A percentile compares a stretch with the other conserved stretches of the same genome.
Evolutionary conservation across 140 eudicot species (phyloP).

Genomic region (Bidens hawaiensis): DNA sequence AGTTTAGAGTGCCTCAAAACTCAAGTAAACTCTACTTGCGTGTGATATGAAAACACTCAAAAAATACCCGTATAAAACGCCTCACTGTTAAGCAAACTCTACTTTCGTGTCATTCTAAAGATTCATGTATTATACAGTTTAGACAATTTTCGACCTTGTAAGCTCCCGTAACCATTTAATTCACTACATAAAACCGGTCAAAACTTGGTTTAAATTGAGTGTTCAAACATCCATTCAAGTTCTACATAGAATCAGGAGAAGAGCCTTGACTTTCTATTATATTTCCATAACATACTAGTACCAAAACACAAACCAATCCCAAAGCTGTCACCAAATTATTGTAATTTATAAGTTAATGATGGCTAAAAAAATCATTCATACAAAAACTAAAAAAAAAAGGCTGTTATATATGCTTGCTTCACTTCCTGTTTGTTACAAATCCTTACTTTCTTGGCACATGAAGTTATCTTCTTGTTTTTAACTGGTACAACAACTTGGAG

Average conservation of each 20-base stretch:
- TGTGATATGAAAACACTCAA: too few species aligned
- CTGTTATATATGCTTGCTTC: conserved; percentile 20
- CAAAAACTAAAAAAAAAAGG: conserved; percentile 1
- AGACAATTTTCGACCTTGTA: too few species aligned
- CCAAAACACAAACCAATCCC: conserved; percentile 24
- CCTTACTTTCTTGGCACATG: conserved; percentile 24
- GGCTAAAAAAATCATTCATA: conserved; percentile 23
- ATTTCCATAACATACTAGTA: neutral
- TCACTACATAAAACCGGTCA: too few species aligned
- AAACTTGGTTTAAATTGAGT: neutral
- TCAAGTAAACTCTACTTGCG: too few species aligned
- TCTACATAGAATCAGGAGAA: neutral
- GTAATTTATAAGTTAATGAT: conserved; percentile 25
- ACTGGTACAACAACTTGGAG: conserved; percentile 19
- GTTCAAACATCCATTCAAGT: too few species aligned
- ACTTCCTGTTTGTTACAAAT: conserved; percentile 25
- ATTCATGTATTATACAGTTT: neutral
- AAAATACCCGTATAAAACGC: too few species aligned
- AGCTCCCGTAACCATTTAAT: neutral
- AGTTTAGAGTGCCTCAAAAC: too few species aligned
- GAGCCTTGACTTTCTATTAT: neutral
- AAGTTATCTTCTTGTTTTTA: conserved; percentile 5
- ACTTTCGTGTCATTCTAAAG: too few species aligned
- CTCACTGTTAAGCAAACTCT: too few species aligned
- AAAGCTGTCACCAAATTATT: conserved; percentile 36